Evolutionary conservation across 495 filamentous ascomycete genomes (phyloP).

Genomic region (Thermochaetoides thermophila): DNA sequence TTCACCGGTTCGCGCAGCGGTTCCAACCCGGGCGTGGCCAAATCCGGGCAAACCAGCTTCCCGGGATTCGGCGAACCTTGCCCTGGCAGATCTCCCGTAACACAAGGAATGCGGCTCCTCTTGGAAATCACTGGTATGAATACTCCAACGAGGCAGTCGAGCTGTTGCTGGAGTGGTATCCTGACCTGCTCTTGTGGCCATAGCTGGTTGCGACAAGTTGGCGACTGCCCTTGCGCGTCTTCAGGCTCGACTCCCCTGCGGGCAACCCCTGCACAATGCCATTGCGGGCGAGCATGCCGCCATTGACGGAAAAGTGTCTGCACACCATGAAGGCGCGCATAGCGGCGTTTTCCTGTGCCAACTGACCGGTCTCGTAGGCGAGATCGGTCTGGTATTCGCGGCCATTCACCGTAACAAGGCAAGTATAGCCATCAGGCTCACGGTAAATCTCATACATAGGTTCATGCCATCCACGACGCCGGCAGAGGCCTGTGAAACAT

Average conservation of each 20-base stretch:
- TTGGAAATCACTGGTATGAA: neutral
- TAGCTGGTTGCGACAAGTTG: slow-evolving; percentile 29
- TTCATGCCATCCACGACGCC: slow-evolving; percentile 88
- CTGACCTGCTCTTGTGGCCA: slow-evolving; percentile 24
- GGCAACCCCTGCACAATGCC: slow-evolving; percentile 80
- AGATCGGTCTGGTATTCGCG: slow-evolving; percentile 89
- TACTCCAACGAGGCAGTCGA: slow-evolving; percentile 41
- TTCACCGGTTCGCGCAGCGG: too few relatives aligned
- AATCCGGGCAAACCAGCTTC: too few relatives aligned
- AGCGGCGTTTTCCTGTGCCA: slow-evolving; percentile 88
- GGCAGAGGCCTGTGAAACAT: slow-evolving; percentile 69
- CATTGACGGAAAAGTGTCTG: slow-evolving; percentile 96
- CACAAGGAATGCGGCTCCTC: too few relatives aligned
- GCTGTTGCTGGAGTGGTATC: slow-evolving; percentile 41
- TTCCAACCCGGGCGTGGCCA: too few relatives aligned
- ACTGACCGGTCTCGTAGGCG: slow-evolving; percentile 60
- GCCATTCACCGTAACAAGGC: slow-evolving; percentile 89
- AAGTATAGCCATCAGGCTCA: slow-evolving; percentile 60
- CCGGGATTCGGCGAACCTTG: too few relatives aligned
- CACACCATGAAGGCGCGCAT: slow-evolving; percentile 97
- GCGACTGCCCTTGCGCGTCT: slow-evolving; percentile 29
- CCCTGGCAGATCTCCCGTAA: too few relatives aligned
- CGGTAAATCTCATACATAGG: slow-evolving; percentile 76
- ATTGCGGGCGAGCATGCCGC: slow-evolving; percentile 74
- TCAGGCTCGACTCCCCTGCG: slow-evolving; percentile 38